phyloP scores from a whole-genome alignment of 495 filamentous ascomycete species.

The Trichoderma asperelloides region DNA sequence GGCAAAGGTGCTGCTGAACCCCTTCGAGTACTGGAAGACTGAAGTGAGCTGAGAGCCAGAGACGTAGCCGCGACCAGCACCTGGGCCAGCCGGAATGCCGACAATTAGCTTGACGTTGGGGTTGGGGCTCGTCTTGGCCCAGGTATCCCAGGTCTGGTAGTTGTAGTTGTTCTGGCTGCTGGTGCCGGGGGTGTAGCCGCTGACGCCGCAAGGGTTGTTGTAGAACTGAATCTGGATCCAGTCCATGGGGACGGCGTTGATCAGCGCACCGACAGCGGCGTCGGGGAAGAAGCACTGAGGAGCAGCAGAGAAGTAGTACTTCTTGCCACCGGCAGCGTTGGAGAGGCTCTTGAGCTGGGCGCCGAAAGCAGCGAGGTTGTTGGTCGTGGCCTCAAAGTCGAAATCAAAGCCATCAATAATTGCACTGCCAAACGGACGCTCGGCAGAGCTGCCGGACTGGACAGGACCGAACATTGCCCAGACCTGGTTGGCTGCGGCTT shows the following conservation, averaged over 20 bases:
- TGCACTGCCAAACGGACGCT: constrained; percentile 56
- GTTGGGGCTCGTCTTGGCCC: constrained; percentile 57
- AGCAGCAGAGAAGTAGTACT: constrained; percentile 54
- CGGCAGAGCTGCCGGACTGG: constrained; percentile 21
- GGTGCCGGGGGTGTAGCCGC: constrained; percentile 30
- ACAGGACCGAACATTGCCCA: constrained; percentile 61
- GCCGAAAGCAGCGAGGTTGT: constrained; percentile 48
- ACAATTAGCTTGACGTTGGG: constrained; percentile 55
- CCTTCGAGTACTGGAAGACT: constrained; percentile 43
- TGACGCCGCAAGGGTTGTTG: constrained; percentile 56
- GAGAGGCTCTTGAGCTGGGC: constrained; percentile 45
- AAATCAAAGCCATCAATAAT: constrained; percentile 67
- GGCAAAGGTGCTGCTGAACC: constrained; percentile 50
- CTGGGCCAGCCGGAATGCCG: constrained; percentile 55
- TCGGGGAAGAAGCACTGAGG: constrained; percentile 64
- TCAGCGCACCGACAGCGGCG: constrained; percentile 46
- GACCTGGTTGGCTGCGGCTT: constrained; percentile 46
- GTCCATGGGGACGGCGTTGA: constrained; percentile 46
- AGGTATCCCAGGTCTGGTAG: constrained; percentile 61
- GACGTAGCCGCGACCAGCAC: constrained; percentile 53
- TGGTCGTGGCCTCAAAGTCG: constrained; percentile 46
- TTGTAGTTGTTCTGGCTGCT: constrained; percentile 51
- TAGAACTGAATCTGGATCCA: constrained; percentile 66
- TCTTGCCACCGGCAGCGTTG: constrained; percentile 29
- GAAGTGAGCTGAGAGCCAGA: constrained; percentile 30